Percentiles rank a stretch among this genome's conserved stretches.
Conservation (phyloP, 2,329 filamentous ascomycete species). For the Trichophyton equinum region DNA sequence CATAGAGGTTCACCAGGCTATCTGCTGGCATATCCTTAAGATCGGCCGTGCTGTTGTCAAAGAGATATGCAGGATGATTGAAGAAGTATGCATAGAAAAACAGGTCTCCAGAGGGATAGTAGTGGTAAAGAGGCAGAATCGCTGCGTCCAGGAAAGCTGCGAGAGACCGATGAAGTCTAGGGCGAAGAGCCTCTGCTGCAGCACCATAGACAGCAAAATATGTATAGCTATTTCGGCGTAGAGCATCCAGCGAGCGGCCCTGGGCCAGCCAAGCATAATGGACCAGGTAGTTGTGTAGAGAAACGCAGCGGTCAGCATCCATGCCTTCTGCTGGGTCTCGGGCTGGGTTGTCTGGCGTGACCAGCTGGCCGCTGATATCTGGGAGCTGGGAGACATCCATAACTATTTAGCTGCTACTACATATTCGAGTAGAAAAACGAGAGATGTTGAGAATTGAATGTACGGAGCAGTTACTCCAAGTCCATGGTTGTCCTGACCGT, state of each 20-base stretch:
- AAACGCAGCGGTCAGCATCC: slow-evolving; percentile 21
- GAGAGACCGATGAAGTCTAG: background rate
- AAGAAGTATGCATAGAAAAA: background rate
- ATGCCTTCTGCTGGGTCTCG: slow-evolving; percentile 17
- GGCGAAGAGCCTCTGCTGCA: background rate
- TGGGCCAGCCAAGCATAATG: slow-evolving; percentile 16
- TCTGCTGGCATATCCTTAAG: slow-evolving; percentile 9
- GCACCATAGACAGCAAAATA: background rate
- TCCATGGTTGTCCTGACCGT: background rate
- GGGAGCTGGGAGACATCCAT: slow-evolving; percentile 1
- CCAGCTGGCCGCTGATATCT: slow-evolving; percentile 14
- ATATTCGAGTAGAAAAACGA: background rate
- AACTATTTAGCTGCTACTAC: background rate
- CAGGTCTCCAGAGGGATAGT: background rate
- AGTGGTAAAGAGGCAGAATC: background rate
- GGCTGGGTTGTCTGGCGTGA: slow-evolving; percentile 19
- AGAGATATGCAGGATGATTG: background rate
- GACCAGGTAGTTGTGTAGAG: slow-evolving; percentile 24
- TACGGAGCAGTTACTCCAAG: background rate
- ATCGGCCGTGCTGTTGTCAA: slow-evolving; percentile 12
- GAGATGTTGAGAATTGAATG: background rate
- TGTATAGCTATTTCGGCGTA: background rate
- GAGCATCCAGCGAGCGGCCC: background rate
- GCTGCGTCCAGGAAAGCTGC: background rate
- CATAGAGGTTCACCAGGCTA: slow-evolving; percentile 14